These are phyloP conservation scores for Auricularia auricula-judae DNA, from an alignment of 768 basidiomycete genomes.

Conservation along the genomic window DNA sequence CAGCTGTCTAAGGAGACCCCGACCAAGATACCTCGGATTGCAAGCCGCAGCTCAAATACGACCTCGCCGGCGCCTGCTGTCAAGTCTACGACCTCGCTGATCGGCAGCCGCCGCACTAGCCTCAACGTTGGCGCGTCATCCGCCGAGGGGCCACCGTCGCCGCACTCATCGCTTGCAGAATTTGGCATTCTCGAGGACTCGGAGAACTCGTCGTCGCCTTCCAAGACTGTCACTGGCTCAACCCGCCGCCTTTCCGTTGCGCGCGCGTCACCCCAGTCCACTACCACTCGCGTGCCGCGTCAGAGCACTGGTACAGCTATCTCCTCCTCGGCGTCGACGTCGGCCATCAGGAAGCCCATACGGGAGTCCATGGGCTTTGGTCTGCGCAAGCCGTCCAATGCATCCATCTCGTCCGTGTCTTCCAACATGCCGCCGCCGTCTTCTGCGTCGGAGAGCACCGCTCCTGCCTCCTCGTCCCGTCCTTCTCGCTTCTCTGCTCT, in stretches of 20 bases:
- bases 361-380: slow-evolving; percentile 76
- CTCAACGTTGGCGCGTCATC: slow-evolving; percentile 47
- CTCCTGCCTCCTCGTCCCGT: slow-evolving; percentile 17
- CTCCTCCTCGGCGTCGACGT: slow-evolving; percentile 32
- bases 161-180: slow-evolving; percentile 45
- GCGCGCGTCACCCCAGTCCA: slow-evolving; percentile 49
- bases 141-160: slow-evolving; percentile 52
- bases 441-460: not conserved
- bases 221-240: slow-evolving; percentile 30
- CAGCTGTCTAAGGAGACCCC: slow-evolving; percentile 70
- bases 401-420: slow-evolving; percentile 58
- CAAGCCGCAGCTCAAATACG: slow-evolving; percentile 68
- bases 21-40: slow-evolving; percentile 87
- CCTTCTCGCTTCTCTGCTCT: slow-evolving; percentile 68
- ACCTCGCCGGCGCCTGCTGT: slow-evolving; percentile 57
- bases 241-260: slow-evolving; percentile 40
- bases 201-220: slow-evolving; percentile 23
- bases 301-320: slow-evolving; percentile 39
- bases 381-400: slow-evolving; percentile 72
- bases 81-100: slow-evolving; percentile 29
- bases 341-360: slow-evolving; percentile 51
- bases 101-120: slow-evolving; percentile 55
- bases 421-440: slow-evolving; percentile 30
- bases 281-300: slow-evolving; percentile 45
- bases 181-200: slow-evolving; percentile 71